Conservation (phyloP, 2,329 filamentous ascomycete species). For the Epichloe uncinata region DNA sequence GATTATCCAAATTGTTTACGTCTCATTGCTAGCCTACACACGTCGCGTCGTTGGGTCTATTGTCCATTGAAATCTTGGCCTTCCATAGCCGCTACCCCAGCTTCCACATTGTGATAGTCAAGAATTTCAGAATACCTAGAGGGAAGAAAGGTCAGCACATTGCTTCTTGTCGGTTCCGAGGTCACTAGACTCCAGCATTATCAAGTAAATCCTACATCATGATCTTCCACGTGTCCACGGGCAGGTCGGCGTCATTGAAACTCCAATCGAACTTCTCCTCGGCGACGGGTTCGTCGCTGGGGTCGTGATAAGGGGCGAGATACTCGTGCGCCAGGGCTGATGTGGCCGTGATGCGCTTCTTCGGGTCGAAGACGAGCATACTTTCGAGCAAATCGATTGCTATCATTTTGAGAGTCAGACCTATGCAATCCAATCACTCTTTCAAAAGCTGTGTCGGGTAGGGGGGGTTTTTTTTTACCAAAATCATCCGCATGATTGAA, state of each 20-base stretch:
- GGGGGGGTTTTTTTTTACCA: conserved; percentile 38
- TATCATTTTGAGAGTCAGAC: conserved; percentile 19
- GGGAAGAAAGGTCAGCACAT: not conserved
- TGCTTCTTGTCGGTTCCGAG: not conserved
- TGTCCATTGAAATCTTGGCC: conserved; percentile 23
- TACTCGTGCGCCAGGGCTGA: conserved; percentile 86
- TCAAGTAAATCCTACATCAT: conserved; percentile 66
- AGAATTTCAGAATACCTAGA: conserved; percentile 98
- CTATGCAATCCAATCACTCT: not conserved
- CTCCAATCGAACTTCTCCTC: conserved; percentile 99
- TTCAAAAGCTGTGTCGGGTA: not conserved
- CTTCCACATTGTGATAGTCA: conserved; percentile 91
- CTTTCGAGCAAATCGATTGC: conserved; percentile 88
- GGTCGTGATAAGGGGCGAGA: conserved; percentile 91
- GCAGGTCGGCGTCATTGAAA: conserved; percentile 94
- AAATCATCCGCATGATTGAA: conserved; percentile 89
- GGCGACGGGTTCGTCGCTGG: conserved; percentile 86
- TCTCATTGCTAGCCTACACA: conserved; percentile 1
- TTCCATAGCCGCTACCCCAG: conserved; percentile 26
- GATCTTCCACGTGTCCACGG: conserved; percentile 99
- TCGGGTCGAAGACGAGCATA: conserved; percentile 98
- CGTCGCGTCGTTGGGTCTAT: conserved; percentile 11
- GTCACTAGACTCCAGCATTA: not conserved
- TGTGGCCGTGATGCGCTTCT: conserved; percentile 78
- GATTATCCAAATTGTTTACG: conserved; percentile 5